These are phyloP conservation scores for Oropetium thomaeum DNA, from an alignment of 176 grass and related monocot genomes.

Conservation along the genomic window DNA sequence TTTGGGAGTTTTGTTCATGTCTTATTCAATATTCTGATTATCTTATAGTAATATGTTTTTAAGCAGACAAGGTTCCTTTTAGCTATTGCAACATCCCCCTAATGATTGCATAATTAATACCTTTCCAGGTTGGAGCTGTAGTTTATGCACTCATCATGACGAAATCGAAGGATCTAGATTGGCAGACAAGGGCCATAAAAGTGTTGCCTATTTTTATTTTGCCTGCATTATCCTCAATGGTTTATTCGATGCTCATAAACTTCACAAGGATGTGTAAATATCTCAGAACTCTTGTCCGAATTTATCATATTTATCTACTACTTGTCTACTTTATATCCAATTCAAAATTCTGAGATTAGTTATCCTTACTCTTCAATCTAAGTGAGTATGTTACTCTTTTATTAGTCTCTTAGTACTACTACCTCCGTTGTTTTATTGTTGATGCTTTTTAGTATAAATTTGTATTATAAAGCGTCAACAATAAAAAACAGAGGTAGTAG, in stretches of 20 bases:
- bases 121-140: slow-evolving; percentile 57
- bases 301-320: background rate
- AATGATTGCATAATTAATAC: background rate
- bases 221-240: slow-evolving; percentile 59
- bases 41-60: background rate
- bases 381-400: too few species aligned
- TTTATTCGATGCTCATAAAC: slow-evolving; percentile 59
- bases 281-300: background rate
- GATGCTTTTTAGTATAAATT: too few species aligned
- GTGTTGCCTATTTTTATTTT: slow-evolving; percentile 69
- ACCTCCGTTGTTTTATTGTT: too few species aligned
- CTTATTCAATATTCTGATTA: background rate
- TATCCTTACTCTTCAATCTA: too few species aligned
- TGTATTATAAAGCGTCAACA: too few species aligned
- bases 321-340: background rate
- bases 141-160: slow-evolving; percentile 65
- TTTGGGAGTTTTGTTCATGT: background rate
- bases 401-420: too few species aligned
- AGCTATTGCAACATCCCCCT: background rate
- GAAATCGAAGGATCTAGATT: slow-evolving; percentile 55
- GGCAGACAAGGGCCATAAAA: slow-evolving; percentile 56
- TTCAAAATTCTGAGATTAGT: too few species aligned
- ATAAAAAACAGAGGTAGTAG: too few species aligned
- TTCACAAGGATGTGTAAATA: slow-evolving; percentile 80
- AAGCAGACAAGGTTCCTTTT: background rate